phyloP scores from a whole-genome alignment of 169 alveolate species.

The Cryptosporidium baileyi region DNA sequence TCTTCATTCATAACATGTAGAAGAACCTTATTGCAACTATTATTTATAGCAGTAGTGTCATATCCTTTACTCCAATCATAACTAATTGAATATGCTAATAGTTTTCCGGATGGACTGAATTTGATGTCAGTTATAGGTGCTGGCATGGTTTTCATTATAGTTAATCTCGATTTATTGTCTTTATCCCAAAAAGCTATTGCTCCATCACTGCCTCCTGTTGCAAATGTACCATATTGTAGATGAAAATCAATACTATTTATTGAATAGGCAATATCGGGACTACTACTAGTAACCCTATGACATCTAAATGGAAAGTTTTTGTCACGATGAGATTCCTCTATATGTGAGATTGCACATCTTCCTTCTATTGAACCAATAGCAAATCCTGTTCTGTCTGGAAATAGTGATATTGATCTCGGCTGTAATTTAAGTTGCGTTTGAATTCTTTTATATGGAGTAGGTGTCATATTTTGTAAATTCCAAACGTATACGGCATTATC shows the following conservation, averaged over 20 bases:
- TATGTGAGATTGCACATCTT: conserved; percentile 90
- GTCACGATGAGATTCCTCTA: conserved; percentile 81
- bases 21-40: conserved; percentile 56
- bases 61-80: conserved; percentile 85
- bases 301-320: conserved; percentile 90
- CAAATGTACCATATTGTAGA: conserved; percentile 87
- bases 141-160: conserved; percentile 79
- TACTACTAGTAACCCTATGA: conserved; percentile 90
- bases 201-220: conserved; percentile 94
- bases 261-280: conserved; percentile 83
- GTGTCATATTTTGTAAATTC: conserved; percentile 74
- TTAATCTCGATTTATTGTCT: conserved; percentile 84
- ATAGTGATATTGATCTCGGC: conserved; percentile 83
- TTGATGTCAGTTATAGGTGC: conserved; percentile 84
- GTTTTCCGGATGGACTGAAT: conserved; percentile 80
- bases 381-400: conserved; percentile 90
- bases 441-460: conserved; percentile 74
- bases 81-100: conserved; percentile 83
- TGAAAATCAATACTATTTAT: conserved; percentile 90
- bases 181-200: conserved; percentile 92
- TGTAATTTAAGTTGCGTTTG: conserved; percentile 86
- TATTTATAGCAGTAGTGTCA: conserved; percentile 68
- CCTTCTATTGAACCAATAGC: conserved; percentile 93
- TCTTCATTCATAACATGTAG: conserved; percentile 62
- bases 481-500: conserved; percentile 71